Base-by-base conservation (phyloP, 345 rosid genomes). In the Combretum micranthum region DNA sequence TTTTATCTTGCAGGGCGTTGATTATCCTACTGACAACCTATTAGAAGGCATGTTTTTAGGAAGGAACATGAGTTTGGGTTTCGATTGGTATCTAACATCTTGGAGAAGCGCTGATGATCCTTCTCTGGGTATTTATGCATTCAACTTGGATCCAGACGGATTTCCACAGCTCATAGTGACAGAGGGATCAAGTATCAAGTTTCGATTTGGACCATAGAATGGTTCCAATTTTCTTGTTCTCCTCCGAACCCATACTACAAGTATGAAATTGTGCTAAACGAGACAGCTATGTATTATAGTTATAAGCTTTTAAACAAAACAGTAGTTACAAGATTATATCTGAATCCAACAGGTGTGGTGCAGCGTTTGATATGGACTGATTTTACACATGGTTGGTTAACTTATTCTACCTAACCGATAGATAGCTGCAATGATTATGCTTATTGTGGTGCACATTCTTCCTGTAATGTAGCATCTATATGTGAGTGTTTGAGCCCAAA, bases 1-100 rank as follows among this genome's bases (percentile, higher is more conserved):
- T n/a, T 59, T 14, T 20, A 17, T 79, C 22, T 84, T 87, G 90
- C 85, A 84, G 66, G 79, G 87, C 57, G 81, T 79, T 48, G 85
- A 84, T 64, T 53, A 77, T 43, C 80, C 76, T 0, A 49, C 71
- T 3, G 74, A 79, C 49, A 75, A 77, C 1, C 21, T 81, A 20
- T 61, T 81, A 32, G 72, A 82, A 1, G 82, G 71, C 15, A 77
- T 77, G 81, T 77, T 75, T 61, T 13, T 81, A 2, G 90, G 90
- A 15, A 63, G 69, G 71, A 64, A 81, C 56, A 56, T 69, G 14
- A 44, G 50, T 0, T 60, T 71, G 0, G 77, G 80, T 23, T 23
- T 69, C 2, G 60, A 79, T 9, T 57, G 70, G 56, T 71, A 46
- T 55, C 9, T 81, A 7, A 62, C 69, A 11, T 73, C 85, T 4